phyloP scores from a whole-genome alignment of 768 basidiomycete species.

The Hericium alpestre region DNA sequence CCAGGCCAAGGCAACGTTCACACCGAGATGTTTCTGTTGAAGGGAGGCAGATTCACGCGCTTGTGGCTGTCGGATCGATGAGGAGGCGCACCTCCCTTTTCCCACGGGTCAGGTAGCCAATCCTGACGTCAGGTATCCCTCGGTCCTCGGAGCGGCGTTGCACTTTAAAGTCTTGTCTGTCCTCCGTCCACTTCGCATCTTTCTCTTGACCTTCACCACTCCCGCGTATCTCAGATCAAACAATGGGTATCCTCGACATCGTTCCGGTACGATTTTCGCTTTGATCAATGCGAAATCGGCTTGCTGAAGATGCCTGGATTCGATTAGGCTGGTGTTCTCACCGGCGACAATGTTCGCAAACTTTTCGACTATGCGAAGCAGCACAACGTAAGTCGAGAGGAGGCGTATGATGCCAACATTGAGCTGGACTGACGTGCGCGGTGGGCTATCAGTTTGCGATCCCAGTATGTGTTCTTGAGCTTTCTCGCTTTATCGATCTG shows the following conservation, averaged over 20 bases:
- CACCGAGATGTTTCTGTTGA: too few relatives aligned
- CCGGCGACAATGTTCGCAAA: conserved; percentile 90
- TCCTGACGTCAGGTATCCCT: too few relatives aligned
- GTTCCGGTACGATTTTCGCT: conserved; percentile 52
- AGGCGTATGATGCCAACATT: neutral
- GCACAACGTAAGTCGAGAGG: conserved; percentile 49
- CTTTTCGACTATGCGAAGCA: conserved; percentile 90
- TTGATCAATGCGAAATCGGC: neutral
- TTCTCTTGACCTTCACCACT: neutral
- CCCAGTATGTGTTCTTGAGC: conserved; percentile 44
- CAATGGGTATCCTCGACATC: conserved; percentile 75
- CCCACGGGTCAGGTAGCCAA: too few relatives aligned
- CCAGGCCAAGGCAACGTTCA: neutral
- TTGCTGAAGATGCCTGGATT: neutral
- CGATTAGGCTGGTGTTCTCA: conserved; percentile 80
- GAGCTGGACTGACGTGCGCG: neutral
- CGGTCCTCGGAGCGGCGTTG: neutral
- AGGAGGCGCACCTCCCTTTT: too few relatives aligned
- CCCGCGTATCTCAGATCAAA: neutral
- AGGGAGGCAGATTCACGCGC: too few relatives aligned
- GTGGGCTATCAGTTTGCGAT: conserved; percentile 56
- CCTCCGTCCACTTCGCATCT: conserved; percentile 1
- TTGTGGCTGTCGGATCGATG: too few relatives aligned
- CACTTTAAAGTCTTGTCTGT: neutral
- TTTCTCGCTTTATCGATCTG: neutral